These are phyloP conservation scores for Apiospora saccharicola DNA, from an alignment of 2,329 filamentous ascomycete genomes.

Conservation along the genomic window DNA sequence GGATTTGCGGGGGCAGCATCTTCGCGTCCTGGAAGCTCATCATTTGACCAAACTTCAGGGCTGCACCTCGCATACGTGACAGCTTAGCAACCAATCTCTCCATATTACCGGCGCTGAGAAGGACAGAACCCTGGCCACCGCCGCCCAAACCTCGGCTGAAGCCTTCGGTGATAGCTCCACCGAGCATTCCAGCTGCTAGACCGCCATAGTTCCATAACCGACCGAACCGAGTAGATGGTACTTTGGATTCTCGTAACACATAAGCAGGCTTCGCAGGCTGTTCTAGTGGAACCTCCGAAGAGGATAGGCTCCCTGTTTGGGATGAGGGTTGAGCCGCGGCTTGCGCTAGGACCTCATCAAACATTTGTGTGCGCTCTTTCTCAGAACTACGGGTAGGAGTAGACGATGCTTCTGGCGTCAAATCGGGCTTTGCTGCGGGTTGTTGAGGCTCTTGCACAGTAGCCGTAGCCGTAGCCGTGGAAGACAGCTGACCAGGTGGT, in stretches of 20 bases:
- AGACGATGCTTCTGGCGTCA: background rate
- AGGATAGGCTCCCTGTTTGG: constrained; percentile 24
- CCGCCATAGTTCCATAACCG: constrained; percentile 95
- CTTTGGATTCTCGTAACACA: constrained; percentile 84
- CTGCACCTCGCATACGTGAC: constrained; percentile 94
- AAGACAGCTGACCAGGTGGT: background rate
- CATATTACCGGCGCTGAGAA: constrained; percentile 90
- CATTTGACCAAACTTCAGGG: constrained; percentile 97
- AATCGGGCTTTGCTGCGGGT: background rate
- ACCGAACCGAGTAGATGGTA: constrained; percentile 86
- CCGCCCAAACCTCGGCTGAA: constrained; percentile 81
- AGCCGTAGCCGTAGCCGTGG: background rate
- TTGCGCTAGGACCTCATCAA: constrained; percentile 36
- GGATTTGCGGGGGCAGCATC: constrained; percentile 87
- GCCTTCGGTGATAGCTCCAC: constrained; percentile 87
- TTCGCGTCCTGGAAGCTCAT: constrained; percentile 98
- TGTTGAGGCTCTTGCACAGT: background rate
- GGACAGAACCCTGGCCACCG: constrained; percentile 73
- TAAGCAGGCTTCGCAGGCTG: constrained; percentile 53
- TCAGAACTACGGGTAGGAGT: constrained; percentile 29
- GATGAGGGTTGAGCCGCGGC: constrained; percentile 34
- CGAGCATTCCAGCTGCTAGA: constrained; percentile 92
- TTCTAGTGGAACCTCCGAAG: constrained; percentile 28
- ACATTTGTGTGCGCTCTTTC: constrained; percentile 35
- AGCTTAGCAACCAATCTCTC: constrained; percentile 91